These are phyloP conservation scores for Hanseniaspora vineae DNA, from an alignment of 805 yeast species.

Conservation along the genomic window DNA sequence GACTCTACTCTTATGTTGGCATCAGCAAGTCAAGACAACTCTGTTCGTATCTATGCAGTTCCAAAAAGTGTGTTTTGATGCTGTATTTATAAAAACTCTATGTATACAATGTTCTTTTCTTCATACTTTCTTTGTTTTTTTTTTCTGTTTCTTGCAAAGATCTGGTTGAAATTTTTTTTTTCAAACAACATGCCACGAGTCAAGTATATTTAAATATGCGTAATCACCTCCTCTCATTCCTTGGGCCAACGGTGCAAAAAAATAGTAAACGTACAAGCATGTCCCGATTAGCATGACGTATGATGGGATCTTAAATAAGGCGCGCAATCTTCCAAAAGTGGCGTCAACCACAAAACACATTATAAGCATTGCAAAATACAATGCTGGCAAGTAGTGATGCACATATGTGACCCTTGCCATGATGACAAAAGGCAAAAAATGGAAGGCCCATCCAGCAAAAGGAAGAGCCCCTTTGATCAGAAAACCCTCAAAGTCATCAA, in stretches of 20 bases:
- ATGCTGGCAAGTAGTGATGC: constrained; percentile 92
- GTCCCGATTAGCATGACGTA: constrained; percentile 33
- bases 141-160: too few species aligned
- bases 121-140: too few species aligned
- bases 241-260: constrained; percentile 56
- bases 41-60: constrained; percentile 28
- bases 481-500: constrained; percentile 12
- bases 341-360: constrained; percentile 24
- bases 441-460: constrained; percentile 81
- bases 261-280: constrained; percentile 36
- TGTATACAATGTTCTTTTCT: too few species aligned
- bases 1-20: constrained; percentile 29
- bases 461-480: constrained; percentile 68
- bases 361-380: constrained; percentile 82
- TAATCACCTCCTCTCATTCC: constrained; percentile 64
- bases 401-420: constrained; percentile 97
- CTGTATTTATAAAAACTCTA: background rate
- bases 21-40: constrained; percentile 53
- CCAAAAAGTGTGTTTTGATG: background rate
- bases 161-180: too few species aligned
- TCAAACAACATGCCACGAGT: constrained; percentile 39
- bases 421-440: constrained; percentile 73
- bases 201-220: constrained; percentile 38
- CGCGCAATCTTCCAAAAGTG: constrained; percentile 11
- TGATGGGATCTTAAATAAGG: constrained; percentile 19